Base-by-base conservation (phyloP, 495 filamentous ascomycete species). In the Cladorrhinum samala region DNA sequence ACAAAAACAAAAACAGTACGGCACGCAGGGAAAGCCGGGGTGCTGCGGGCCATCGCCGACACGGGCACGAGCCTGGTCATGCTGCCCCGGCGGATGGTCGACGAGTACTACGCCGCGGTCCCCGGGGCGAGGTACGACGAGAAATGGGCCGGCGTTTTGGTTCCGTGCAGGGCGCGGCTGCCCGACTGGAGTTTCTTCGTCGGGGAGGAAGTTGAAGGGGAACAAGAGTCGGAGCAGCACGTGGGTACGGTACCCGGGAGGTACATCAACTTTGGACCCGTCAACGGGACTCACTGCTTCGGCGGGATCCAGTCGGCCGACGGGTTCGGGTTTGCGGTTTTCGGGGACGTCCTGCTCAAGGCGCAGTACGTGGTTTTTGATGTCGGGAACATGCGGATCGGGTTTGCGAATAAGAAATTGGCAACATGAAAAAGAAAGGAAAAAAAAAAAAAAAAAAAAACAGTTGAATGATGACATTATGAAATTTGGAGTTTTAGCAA, bases 291-390 rank as follows among this genome's bases (percentile, higher is more conserved):
- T 52, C 44, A 40, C 20, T 86, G 83, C 69, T 82, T 73, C 61
- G 83, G 83, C 50, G 78, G 79, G 36, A 75, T 87, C 52, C 83
- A 87, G 69, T 80, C 83, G 62, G 69, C 72, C 11, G 49, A 53
- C 77, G 81, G 81, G 43, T 72, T 86, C 18, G 77, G 72, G 16
- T 79, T 85, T 64, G 77, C 75, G 50, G 86, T 91, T 63, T 83
- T 87, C 49, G 85, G 86, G 47, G 87, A 89, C 55, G 76, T 88
- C 40, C 83, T 86, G 69, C 73, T 91, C 46, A 89, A 89, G 75
- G 77, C 77, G 59, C 81, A 85, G 63, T 87, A 84, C 56, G 85
- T 83, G 8, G 80, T 91, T 17, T 88, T 87, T 62, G 80, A 87
- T 61, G 62, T 70, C 7, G 56, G 49, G 0, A 36, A 30, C 42